phyloP scores from a whole-genome alignment of 108 stramenopile species.

The Skeletonema potamos region DNA sequence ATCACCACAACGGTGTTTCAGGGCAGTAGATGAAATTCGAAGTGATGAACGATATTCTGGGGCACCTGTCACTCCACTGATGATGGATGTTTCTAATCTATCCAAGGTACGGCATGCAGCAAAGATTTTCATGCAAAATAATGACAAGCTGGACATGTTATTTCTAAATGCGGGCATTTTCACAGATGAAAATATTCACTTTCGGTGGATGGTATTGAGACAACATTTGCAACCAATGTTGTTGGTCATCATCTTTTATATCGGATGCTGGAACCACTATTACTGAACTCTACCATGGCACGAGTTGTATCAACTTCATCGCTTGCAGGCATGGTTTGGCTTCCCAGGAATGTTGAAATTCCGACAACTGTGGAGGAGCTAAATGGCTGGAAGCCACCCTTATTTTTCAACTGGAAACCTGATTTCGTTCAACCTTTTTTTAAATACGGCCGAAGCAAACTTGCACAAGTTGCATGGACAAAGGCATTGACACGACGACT shows the following conservation, averaged over 20 bases:
- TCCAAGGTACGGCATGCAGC: slow-evolving; percentile 44
- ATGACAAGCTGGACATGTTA: slow-evolving; percentile 51
- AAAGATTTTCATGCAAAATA: slow-evolving; percentile 8
- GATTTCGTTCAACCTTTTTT: background rate
- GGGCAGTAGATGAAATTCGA: slow-evolving; percentile 34
- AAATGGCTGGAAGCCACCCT: slow-evolving; percentile 23
- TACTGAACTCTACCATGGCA: slow-evolving; percentile 23
- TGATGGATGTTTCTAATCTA: slow-evolving; percentile 53
- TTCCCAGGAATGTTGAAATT: background rate
- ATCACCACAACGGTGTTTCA: slow-evolving; percentile 38
- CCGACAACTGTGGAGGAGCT: slow-evolving; percentile 47
- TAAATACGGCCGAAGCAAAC: slow-evolving; percentile 52
- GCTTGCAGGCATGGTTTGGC: slow-evolving; percentile 20
- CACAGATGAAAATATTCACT: slow-evolving; percentile 8
- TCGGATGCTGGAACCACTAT: slow-evolving; percentile 39
- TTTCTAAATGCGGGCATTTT: slow-evolving; percentile 61
- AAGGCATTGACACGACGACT: slow-evolving; percentile 48
- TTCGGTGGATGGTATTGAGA: slow-evolving; percentile 53
- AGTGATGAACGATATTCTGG: slow-evolving; percentile 16
- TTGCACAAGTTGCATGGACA: slow-evolving; percentile 55
- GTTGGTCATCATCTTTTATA: slow-evolving; percentile 63
- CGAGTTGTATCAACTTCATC: slow-evolving; percentile 58
- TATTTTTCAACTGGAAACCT: background rate
- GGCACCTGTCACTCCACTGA: slow-evolving; percentile 21
- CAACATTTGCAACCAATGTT: slow-evolving; percentile 52